Evolutionary conservation across 805 yeast species (phyloP).

Genomic region (Wickerhamiella domercqiae): DNA sequence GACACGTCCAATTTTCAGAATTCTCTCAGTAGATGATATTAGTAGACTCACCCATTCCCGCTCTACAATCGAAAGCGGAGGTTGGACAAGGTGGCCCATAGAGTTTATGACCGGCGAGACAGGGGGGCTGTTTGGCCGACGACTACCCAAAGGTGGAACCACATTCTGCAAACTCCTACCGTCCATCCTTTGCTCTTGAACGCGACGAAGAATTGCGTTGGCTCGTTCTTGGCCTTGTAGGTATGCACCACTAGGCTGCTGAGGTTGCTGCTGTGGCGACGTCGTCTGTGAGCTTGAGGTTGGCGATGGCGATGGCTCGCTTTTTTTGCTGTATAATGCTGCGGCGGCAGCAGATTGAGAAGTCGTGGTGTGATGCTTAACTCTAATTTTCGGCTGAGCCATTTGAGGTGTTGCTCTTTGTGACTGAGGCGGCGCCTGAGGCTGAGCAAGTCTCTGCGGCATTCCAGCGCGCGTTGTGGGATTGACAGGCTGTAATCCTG

Average conservation of each 20-base stretch:
- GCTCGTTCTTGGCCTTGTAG: slow-evolving; percentile 17
- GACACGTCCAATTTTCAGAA: slow-evolving; percentile 32
- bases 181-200: slow-evolving; percentile 13
- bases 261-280: not conserved
- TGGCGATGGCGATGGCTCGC: slow-evolving; percentile 1
- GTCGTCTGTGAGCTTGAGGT: not conserved
- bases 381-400: not conserved
- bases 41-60: slow-evolving; percentile 34
- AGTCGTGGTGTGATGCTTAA: not conserved
- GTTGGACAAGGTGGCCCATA: slow-evolving; percentile 11
- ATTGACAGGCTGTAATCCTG: slow-evolving; percentile 14
- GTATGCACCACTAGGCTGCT: slow-evolving; percentile 10
- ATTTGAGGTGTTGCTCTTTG: not conserved
- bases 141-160: not conserved
- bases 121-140: slow-evolving; percentile 7
- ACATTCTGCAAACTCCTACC: slow-evolving; percentile 1
- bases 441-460: slow-evolving; percentile 6
- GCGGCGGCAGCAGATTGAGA: slow-evolving; percentile 10
- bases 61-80: slow-evolving; percentile 33
- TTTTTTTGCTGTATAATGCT: slow-evolving; percentile 7
- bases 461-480: slow-evolving; percentile 15
- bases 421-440: not conserved
- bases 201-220: slow-evolving; percentile 13
- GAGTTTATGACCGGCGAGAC: slow-evolving; percentile 1
- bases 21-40: slow-evolving; percentile 32